These are phyloP conservation scores for Umbellularia californica DNA, from an alignment of 164 flowering plant genomes.

Conservation along the genomic window DNA sequence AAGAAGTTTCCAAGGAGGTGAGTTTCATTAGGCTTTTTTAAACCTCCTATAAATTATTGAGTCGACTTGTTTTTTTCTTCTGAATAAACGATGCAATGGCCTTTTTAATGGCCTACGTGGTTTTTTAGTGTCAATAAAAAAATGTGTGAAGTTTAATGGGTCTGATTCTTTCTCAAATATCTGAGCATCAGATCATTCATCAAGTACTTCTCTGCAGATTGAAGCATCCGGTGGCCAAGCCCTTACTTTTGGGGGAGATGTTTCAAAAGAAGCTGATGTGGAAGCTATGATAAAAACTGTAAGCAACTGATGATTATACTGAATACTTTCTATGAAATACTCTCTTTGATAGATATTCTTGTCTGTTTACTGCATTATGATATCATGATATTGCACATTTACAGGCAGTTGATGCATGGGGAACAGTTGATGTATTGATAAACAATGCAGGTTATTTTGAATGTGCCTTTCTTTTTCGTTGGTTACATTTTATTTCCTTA, in stretches of 20 bases:
- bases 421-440: conserved; percentile 81
- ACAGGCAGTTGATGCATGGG: conserved; percentile 97
- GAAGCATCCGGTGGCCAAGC: conserved; percentile 87
- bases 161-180: too few relatives aligned
- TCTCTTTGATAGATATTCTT: background rate
- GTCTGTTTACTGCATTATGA: background rate
- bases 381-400: conserved; percentile 19
- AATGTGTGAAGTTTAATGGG: too few relatives aligned
- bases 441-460: conserved; percentile 78
- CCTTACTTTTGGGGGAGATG: conserved; percentile 92
- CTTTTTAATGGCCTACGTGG: background rate
- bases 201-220: conserved; percentile 43
- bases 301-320: conserved; percentile 4
- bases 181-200: background rate
- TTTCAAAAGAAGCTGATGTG: conserved; percentile 92
- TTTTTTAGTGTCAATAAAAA: too few relatives aligned
- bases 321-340: background rate
- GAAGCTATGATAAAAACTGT: conserved; percentile 90
- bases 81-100: background rate
- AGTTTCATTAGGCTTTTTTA: background rate
- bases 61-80: background rate
- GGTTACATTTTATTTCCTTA: background rate
- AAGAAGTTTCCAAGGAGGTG: conserved; percentile 93
- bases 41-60: background rate
- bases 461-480: conserved; percentile 1